Base-by-base conservation (phyloP, 2,329 filamentous ascomycete genomes). In the Aureobasidium namibiae region DNA sequence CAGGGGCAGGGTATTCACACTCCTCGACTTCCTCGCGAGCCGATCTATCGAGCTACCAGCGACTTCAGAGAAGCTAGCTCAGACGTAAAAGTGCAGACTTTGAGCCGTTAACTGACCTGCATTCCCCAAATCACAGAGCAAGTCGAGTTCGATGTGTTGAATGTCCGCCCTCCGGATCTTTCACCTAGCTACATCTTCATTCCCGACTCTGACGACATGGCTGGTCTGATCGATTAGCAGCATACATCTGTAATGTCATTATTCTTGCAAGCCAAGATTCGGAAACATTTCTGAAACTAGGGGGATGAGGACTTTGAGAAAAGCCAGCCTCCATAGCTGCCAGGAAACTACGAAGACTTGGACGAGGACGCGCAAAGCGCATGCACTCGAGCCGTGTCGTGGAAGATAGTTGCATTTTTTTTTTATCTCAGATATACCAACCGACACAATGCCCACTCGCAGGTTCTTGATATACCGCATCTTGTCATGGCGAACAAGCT, bases 151-250 rank as follows among this genome's bases (percentile, higher is more conserved):
- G 13, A 10, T 14, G 13, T 8, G 33, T 10, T 10, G 5, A 34
- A 5, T 13, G 13, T 34, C 13, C 33, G 33, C 13, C 33, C 6
- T 10, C 33, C 33, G 11, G 33, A 34, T 13, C 33, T 34, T 10
- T 34, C 33, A 7, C 33, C 33, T 13, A 34, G 33, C 33, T 8
- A 34, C 33, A 34, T 34, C 33, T 34, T 34, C 3, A 10, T 34
- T 10, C 13, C 65, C 26, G 64, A 69, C 6, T 8, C 18, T 11
- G 52, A 24, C 14, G 68, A 69, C 8, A 70, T 76, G 23, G 67
- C 67, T 18, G 65, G 71, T 31, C 61, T 77, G 1, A 73, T 76
- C 21, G 73, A 77, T 60, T 76, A 72, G 74, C 73, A 76, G 62
- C 70, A 75, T 62, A 64, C 66, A 42, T 44, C 68, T 5, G 63